Base-by-base conservation (phyloP, 2,329 filamentous ascomycete species). In the Dichotomopilus funicola region DNA sequence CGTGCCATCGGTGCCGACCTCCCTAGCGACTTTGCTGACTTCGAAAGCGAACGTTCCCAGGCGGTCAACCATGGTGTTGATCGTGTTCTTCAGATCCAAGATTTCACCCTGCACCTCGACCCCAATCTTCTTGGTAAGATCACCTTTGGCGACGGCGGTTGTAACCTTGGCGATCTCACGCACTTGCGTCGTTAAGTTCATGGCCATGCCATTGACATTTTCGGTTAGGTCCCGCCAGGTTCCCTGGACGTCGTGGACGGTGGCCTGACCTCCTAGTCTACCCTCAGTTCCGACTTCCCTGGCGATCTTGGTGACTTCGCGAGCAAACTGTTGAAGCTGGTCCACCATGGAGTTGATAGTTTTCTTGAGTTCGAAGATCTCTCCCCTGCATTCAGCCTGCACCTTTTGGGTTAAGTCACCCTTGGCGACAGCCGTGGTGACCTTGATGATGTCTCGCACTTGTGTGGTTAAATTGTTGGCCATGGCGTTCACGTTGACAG, bases 271-370 rank as follows among this genome's bases (percentile, higher is more conserved):
- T 69, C 94, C 92, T 12, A 99, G 81, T 60, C 91, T 85, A 65
- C 92, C 92, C 71, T 99, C 92, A 1, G 94, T 97, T 58, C 92
- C 92, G 78, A 97, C 94, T 72, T 97, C 92, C 70, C 90, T 87
- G 40, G 92, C 92, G 67, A 99, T 88, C 72, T 94, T 95, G 40
- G 92, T 97, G 65, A 99, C 94, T 75, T 97, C 92, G 67, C 91
- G 88, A 8, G 94, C 94, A 69, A 97, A 97, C 68, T 96, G 91
- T 68, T 95, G 90, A 56, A 99, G 78, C 71, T 96, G 94, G 70
- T 96, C 94, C 63, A 99, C 92, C 92, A 99, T 99, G 70, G 89
- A 94, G 74, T 99, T 99, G 77, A 97, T 99, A 47, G 94, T 97
- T 58, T 91, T 91, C 74, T 99, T 99, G 67, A 99, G 87, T 75